Base-by-base conservation (phyloP, 2,329 filamentous ascomycete species). In the Fusarium tricinctum region DNA sequence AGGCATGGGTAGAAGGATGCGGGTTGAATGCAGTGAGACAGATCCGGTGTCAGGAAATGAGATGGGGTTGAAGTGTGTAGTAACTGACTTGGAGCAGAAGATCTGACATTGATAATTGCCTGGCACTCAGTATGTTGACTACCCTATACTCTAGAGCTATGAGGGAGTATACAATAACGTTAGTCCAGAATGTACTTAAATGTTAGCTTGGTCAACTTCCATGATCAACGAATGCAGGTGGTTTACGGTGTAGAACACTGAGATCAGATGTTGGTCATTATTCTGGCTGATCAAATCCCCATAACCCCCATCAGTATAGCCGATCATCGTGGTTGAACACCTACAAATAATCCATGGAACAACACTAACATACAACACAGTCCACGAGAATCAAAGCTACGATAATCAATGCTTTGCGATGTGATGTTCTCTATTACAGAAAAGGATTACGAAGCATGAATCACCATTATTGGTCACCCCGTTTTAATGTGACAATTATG, bases 21-120 rank as follows among this genome's bases (percentile, higher is more conserved):
- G 39, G 33, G 30, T 42, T 49, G 20, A 35, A 44, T 67, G 40
- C 51, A 52, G 44, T 52, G 45, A 45, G 61, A 67, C 61, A 58
- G 43, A 52, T 44, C 40, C 40, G 33, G 45, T 52, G 38, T 63
- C 51, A 63, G 39, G 48, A 42, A 55, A 48, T 39, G 35, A 10
- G 35, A 17, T n/a, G 17, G 35, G 17, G 9, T 12, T 17, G 35
- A n/a, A n/a, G 3, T n/a, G 17, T 38, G 9, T 14, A 38, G 17
- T 15, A 33, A 19, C 15, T 35, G 2, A 63, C 50, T 17, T 45
- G 47, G 40, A 40, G 54, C 43, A 43, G 61, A 52, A 62, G 40
- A 58, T 39, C 61, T 66, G 50, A 43, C 48, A 54, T 61, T 43
- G n/a, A 40, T 19, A 42, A 45, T 23, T 13, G 12, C 33, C 42